A percentile compares a stretch with the other conserved stretches of the same genome.
These are phyloP conservation scores for Catunica adiposa DNA, from an alignment of 2,329 filamentous ascomycete species.

Conservation along the genomic window DNA sequence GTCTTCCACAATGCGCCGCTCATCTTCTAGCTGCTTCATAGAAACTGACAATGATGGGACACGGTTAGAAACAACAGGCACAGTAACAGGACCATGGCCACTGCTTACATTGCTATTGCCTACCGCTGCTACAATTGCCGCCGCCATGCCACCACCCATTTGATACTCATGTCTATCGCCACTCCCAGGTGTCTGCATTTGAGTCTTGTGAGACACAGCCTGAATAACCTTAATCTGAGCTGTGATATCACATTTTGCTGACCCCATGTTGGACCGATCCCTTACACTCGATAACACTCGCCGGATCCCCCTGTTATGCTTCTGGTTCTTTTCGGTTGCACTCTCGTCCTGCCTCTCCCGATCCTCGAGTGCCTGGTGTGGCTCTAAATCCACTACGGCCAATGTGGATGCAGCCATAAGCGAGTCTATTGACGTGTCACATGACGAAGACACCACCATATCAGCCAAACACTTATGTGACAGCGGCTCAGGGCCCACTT, in stretches of 20 bases:
- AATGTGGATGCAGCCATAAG: conserved; percentile 3
- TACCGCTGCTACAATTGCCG: background rate
- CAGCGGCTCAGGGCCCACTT: background rate
- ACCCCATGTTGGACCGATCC: background rate
- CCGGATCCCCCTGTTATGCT: conserved; percentile 5
- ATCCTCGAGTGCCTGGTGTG: no score
- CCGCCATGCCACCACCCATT: background rate
- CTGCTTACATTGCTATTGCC: background rate
- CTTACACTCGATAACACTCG: conserved; percentile 10
- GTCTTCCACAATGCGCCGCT: background rate
- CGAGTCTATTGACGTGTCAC: conserved; percentile 5
- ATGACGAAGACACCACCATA: conserved; percentile 1
- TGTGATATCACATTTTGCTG: background rate
- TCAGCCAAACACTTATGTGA: background rate
- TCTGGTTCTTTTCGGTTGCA: background rate
- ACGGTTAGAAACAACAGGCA: background rate
- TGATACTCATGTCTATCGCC: background rate
- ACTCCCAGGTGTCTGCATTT: background rate
- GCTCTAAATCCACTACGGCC: conserved; percentile 1
- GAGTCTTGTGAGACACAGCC: background rate
- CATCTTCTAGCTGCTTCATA: background rate
- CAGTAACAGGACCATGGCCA: background rate
- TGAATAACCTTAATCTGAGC: background rate
- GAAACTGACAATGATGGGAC: background rate
- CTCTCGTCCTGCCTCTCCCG: no score